Conservation (phyloP, 1,284 basidiomycete genomes). For the Termitomyces sp. region DNA sequence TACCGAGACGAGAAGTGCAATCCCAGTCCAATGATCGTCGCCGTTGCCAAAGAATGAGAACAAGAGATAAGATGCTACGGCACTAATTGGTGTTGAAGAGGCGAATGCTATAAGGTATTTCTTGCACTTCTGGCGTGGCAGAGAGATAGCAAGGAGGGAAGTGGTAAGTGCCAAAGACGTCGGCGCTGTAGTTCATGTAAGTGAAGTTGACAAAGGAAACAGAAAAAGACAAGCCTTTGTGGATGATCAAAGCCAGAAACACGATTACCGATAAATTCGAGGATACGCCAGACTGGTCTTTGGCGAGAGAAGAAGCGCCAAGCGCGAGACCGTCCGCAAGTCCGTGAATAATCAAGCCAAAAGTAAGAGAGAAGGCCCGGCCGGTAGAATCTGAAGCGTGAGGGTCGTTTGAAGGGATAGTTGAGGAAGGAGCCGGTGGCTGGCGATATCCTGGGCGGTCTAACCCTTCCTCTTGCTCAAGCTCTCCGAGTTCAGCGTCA, state of each 20-base stretch:
- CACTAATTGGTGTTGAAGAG: constrained; percentile 73
- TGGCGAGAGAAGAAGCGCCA: constrained; percentile 63
- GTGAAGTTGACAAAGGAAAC: neutral
- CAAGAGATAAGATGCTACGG: constrained; percentile 63
- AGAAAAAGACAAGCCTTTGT: constrained; percentile 63
- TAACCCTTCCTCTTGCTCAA: constrained; percentile 35
- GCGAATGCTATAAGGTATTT: constrained; percentile 77
- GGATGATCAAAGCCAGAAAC: constrained; percentile 83
- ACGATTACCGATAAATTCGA: constrained; percentile 68
- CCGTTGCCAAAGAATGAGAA: constrained; percentile 53
- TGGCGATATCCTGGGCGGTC: constrained; percentile 20
- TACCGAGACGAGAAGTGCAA: constrained; percentile 77
- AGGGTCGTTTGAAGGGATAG: constrained; percentile 7
- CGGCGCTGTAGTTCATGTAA: constrained; percentile 50
- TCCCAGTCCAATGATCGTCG: constrained; percentile 59
- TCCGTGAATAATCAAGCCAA: constrained; percentile 83
- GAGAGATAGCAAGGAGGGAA: constrained; percentile 69
- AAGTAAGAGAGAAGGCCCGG: constrained; percentile 64
- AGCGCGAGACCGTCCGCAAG: constrained; percentile 88
- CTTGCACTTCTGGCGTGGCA: constrained; percentile 64
- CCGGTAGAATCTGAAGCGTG: constrained; percentile 4
- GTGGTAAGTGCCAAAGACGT: constrained; percentile 82
- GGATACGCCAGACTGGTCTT: constrained; percentile 25
- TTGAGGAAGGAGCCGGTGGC: constrained; percentile 13
- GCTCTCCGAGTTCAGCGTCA: constrained; percentile 52